Evolutionary conservation across 148 eudicot species (phyloP).

Genomic region (Rhododendron simsii): DNA sequence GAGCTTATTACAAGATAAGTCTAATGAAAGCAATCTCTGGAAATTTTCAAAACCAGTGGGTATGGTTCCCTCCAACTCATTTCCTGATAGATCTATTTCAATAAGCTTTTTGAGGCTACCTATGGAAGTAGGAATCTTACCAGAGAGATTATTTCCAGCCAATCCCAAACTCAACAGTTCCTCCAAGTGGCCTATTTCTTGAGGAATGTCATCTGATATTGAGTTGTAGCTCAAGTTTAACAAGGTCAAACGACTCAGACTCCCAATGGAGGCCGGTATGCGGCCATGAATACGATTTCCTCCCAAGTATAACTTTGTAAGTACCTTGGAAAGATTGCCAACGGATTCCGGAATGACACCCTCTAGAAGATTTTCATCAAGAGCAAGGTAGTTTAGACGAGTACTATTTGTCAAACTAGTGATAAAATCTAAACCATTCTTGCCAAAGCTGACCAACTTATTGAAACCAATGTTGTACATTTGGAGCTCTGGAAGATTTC

Average conservation of each 20-base stretch:
- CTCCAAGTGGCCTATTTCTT: conserved; percentile 25
- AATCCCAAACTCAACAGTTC: conserved; percentile 21
- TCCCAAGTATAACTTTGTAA: conserved; percentile 32
- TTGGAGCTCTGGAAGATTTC: conserved; percentile 24
- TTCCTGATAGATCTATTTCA: conserved; percentile 28
- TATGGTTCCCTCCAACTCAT: conserved; percentile 30
- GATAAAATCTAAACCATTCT: conserved; percentile 28
- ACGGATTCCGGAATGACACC: conserved; percentile 31
- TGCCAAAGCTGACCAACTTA: conserved; percentile 19
- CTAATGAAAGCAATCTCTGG: background rate
- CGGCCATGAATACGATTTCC: conserved; percentile 24
- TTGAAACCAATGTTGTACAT: conserved; percentile 41
- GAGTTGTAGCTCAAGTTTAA: conserved; percentile 18
- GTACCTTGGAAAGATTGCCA: conserved; percentile 41
- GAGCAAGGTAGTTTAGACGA: conserved; percentile 20
- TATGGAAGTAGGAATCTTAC: conserved; percentile 27
- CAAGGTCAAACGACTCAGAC: conserved; percentile 14
- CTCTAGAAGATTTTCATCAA: conserved; percentile 31
- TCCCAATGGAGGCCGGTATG: conserved; percentile 29
- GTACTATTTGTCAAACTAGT: conserved; percentile 24
- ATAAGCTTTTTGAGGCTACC: conserved; percentile 20
- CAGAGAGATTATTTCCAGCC: conserved; percentile 34
- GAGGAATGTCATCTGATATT: conserved; percentile 35
- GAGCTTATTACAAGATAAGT: conserved; percentile 40
- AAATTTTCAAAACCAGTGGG: conserved; percentile 31